Percentiles rank a stretch among this genome's conserved stretches.
Evolutionary conservation across 352 stramenopile genomes (phyloP).

Genomic region (Globisporangium orthogonon): DNA sequence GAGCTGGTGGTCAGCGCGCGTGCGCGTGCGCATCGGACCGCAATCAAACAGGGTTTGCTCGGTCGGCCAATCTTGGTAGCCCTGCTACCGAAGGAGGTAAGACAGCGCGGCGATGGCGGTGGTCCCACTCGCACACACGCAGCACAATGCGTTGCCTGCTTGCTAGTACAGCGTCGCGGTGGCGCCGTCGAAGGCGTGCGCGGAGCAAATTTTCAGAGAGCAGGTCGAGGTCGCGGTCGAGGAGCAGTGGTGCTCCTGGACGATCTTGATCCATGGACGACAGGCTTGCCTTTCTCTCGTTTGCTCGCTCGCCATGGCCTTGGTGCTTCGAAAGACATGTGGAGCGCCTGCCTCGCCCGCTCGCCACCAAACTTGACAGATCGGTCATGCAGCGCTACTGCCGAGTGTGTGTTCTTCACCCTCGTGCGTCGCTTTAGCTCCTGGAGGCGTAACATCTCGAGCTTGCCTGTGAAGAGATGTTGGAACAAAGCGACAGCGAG

Average conservation of each 20-base stretch:
- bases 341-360: not conserved
- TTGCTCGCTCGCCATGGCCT: not conserved
- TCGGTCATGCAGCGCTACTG: not conserved
- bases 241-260: no score
- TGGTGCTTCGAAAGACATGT: no score
- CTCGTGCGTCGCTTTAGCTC: no score
- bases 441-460: no score
- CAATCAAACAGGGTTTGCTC: not conserved
- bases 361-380: conserved; percentile 1
- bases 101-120: not conserved
- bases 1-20: no score
- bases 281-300: not conserved
- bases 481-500: no score
- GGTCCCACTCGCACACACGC: not conserved
- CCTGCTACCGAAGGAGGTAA: not conserved
- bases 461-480: no score
- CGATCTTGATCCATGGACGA: no score
- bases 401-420: not conserved
- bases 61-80: no score
- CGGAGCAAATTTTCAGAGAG: no score
- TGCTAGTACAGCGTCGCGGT: not conserved
- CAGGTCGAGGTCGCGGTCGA: no score
- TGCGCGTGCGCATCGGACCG: not conserved
- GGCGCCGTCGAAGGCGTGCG: not conserved
- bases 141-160: not conserved